Evolutionary conservation across 805 yeast species (phyloP).

Genomic region (Lipomyces japonicus): DNA sequence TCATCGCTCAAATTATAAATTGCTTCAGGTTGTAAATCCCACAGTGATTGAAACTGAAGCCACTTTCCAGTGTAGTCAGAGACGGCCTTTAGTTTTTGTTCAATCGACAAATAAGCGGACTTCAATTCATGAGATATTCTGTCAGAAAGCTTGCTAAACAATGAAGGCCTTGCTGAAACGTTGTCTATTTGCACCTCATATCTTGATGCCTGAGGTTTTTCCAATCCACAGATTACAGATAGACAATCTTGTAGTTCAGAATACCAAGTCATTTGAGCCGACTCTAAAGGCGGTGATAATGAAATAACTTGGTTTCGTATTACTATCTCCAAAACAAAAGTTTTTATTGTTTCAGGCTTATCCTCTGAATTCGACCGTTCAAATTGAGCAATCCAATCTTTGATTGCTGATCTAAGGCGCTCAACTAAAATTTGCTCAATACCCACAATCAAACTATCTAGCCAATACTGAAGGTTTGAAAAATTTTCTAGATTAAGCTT

Average conservation of each 20-base stretch:
- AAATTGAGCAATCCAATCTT: slow-evolving; percentile 31
- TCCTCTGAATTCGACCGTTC: slow-evolving; percentile 3
- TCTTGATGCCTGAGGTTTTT: slow-evolving; percentile 22
- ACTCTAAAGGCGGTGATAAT: slow-evolving; percentile 33
- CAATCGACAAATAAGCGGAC: slow-evolving; percentile 35
- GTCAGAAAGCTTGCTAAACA: slow-evolving; percentile 11
- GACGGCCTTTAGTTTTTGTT: slow-evolving; percentile 37
- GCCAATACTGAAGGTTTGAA: slow-evolving; percentile 38
- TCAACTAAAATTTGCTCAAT: slow-evolving; percentile 34
- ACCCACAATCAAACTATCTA: slow-evolving; percentile 38
- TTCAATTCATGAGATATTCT: slow-evolving; percentile 6
- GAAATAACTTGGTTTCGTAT: slow-evolving; percentile 33
- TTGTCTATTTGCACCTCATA: slow-evolving; percentile 11
- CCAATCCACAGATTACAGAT: slow-evolving; percentile 16
- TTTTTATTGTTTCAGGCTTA: slow-evolving; percentile 1
- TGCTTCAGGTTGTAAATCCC: slow-evolving; percentile 52
- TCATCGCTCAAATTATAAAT: slow-evolving; percentile 39
- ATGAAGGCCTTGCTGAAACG: background rate
- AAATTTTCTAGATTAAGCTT: slow-evolving; percentile 39
- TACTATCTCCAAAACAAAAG: slow-evolving; percentile 30
- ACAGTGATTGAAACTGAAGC: slow-evolving; percentile 53
- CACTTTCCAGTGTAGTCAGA: slow-evolving; percentile 47
- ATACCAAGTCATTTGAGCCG: slow-evolving; percentile 29
- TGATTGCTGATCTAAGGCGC: slow-evolving; percentile 33
- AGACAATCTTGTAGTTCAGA: slow-evolving; percentile 26